Base-by-base conservation (phyloP, 1,284 basidiomycete genomes). In the Hortiboletus rubellus region DNA sequence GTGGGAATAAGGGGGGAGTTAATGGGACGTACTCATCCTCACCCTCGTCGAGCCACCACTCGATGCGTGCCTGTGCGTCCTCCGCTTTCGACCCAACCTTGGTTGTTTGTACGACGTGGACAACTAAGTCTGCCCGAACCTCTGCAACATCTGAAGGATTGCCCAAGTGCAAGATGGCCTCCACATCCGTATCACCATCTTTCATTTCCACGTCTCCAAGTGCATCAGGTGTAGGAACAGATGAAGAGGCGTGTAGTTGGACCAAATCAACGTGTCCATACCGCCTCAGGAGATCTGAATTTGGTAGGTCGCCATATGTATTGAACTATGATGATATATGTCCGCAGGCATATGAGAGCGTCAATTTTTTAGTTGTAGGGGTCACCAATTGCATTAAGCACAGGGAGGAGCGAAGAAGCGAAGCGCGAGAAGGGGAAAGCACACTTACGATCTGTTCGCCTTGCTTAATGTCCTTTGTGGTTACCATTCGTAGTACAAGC, bases 241-340 rank as follows among this genome's bases (percentile, higher is more conserved):
- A 53, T 17, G 43, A 24, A 37, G 50, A 24, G 1, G 47, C 5
- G 0, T 78, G 72, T 4, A 92, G 70, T 12, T 79, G 80, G 22
- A 94, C 71, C 42, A 88, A 72, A 74, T 99, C 97, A 48, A 98
- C 89, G 69, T 98, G 92, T 0, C 96, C 96, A 68, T 98, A 99
- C 50, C 93, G 85, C 48, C 97, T 85, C 22, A 99, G 80, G 2
- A 99, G 83, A 65, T 97, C 95, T n/a, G 91, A 86, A 70, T 99
- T 99, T 5, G 96, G 94, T 9, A 88, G 91, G 67, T 97, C 91
- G 27, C 90, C 94, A 72, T 98, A 99, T 0, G 97, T 98, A 72
- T 99, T 99, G 83, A 87, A 94, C 92, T 95, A 44, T 27, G 46
- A 52, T 30, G 38, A 50, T 46, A 43, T 30, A n/a, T 52, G 17